These are phyloP conservation scores for Sphaerulina vaccinii DNA, from an alignment of 2,329 filamentous ascomycete genomes.

Conservation along the genomic window DNA sequence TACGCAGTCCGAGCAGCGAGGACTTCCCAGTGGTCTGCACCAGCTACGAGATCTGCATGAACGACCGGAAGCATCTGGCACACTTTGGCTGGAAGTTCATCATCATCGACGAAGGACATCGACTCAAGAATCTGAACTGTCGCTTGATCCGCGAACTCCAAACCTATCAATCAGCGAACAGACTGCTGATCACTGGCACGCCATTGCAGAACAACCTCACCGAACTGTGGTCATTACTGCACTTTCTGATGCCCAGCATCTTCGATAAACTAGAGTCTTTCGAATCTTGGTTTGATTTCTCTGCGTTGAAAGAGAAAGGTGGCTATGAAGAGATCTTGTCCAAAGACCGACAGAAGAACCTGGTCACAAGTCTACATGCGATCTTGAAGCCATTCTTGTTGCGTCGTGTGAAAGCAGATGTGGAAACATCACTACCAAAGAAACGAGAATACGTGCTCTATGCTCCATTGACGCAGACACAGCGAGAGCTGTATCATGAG, in stretches of 20 bases:
- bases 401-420: slow-evolving; percentile 86
- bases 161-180: slow-evolving; percentile 84
- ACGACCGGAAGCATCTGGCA: slow-evolving; percentile 76
- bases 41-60: slow-evolving; percentile 93
- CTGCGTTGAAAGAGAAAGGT: slow-evolving; percentile 79
- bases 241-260: slow-evolving; percentile 88
- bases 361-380: slow-evolving; percentile 85
- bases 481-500: slow-evolving; percentile 84
- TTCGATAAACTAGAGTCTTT: slow-evolving; percentile 94
- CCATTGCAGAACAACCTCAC: slow-evolving; percentile 93
- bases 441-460: slow-evolving; percentile 96
- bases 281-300: slow-evolving; percentile 96
- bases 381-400: slow-evolving; percentile 90
- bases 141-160: slow-evolving; percentile 85
- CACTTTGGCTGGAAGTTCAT: slow-evolving; percentile 96
- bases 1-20: slow-evolving; percentile 67
- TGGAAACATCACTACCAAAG: slow-evolving; percentile 86
- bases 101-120: slow-evolving; percentile 95
- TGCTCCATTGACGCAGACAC: slow-evolving; percentile 84
- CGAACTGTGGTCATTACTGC: slow-evolving; percentile 90
- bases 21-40: slow-evolving; percentile 92
- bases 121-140: slow-evolving; percentile 95
- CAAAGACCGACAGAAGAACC: slow-evolving; percentile 71
- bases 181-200: slow-evolving; percentile 90
- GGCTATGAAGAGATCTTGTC: slow-evolving; percentile 75